Evolutionary conservation across 345 rosid species (phyloP).

Genomic region (Zanthoxylum bungeanum): DNA sequence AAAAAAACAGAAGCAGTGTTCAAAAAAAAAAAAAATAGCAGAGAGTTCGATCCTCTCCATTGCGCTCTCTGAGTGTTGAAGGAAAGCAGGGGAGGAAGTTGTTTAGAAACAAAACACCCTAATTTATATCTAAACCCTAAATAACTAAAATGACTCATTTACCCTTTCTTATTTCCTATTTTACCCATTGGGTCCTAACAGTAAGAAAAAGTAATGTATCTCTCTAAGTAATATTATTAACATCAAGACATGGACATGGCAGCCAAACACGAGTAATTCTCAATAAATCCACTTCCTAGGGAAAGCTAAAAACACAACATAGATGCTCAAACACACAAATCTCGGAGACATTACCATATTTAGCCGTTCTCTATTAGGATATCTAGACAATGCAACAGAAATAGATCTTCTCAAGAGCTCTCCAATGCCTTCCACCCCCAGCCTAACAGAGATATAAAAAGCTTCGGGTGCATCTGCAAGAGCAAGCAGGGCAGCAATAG

Average conservation of each 20-base stretch:
- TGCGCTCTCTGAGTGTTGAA: too few relatives aligned
- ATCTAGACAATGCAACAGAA: slow-evolving; percentile 71
- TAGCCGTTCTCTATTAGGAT: slow-evolving; percentile 80
- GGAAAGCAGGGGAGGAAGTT: too few relatives aligned
- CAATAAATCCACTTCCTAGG: not conserved
- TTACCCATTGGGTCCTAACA: too few relatives aligned
- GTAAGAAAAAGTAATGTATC: not conserved
- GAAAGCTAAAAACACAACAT: not conserved
- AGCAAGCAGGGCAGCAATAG: slow-evolving; percentile 71
- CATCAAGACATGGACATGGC: not conserved
- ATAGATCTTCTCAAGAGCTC: slow-evolving; percentile 91
- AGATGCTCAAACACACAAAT: not conserved
- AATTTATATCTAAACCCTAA: too few relatives aligned
- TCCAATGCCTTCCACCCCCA: slow-evolving; percentile 92
- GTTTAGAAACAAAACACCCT: too few relatives aligned
- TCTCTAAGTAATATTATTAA: not conserved
- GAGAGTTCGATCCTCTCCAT: too few relatives aligned
- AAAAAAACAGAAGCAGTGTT: too few relatives aligned
- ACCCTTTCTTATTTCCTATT: too few relatives aligned
- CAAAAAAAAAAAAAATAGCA: too few relatives aligned
- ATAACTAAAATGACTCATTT: too few relatives aligned
- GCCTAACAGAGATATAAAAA: slow-evolving; percentile 87
- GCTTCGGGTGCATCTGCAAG: slow-evolving; percentile 97
- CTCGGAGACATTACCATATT: slow-evolving; percentile 52
- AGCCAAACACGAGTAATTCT: not conserved